phyloP scores from a whole-genome alignment of 1,284 basidiomycete genomes.

The Porogramme epimiltina region DNA sequence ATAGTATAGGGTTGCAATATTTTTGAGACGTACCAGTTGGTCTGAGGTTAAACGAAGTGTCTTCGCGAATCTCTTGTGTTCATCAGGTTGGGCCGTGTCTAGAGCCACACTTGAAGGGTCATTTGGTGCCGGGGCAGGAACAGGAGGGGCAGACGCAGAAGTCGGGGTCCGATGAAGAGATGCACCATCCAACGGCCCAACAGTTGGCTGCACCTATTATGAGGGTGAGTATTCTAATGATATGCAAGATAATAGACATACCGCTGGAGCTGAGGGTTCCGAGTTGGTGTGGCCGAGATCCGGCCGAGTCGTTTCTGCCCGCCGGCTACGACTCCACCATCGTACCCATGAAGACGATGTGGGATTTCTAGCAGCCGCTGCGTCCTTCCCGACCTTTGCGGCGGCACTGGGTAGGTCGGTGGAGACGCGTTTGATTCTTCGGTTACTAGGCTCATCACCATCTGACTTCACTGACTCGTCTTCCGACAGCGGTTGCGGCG shows the following conservation, averaged over 20 bases:
- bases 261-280: slow-evolving; percentile 19
- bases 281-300: slow-evolving; percentile 26
- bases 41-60: slow-evolving; percentile 87
- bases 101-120: not conserved
- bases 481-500: slow-evolving; percentile 28
- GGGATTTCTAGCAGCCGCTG: slow-evolving; percentile 42
- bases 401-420: slow-evolving; percentile 11
- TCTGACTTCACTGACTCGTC: slow-evolving; percentile 27
- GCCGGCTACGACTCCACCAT: slow-evolving; percentile 72
- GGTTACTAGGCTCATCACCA: slow-evolving; percentile 36
- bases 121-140: not conserved
- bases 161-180: slow-evolving; percentile 19
- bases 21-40: slow-evolving; percentile 72
- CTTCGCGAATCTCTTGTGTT: slow-evolving; percentile 79
- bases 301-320: slow-evolving; percentile 31
- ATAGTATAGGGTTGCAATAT: not conserved
- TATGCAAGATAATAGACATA: slow-evolving; percentile 13
- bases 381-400: slow-evolving; percentile 36
- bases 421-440: slow-evolving; percentile 17
- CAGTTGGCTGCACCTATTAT: no score
- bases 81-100: slow-evolving; percentile 4
- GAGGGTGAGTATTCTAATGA: no score
- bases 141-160: slow-evolving; percentile 16
- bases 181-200: no score
- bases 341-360: slow-evolving; percentile 70